phyloP scores from a whole-genome alignment of 805 yeast genomes.

The Candida michaelii region DNA sequence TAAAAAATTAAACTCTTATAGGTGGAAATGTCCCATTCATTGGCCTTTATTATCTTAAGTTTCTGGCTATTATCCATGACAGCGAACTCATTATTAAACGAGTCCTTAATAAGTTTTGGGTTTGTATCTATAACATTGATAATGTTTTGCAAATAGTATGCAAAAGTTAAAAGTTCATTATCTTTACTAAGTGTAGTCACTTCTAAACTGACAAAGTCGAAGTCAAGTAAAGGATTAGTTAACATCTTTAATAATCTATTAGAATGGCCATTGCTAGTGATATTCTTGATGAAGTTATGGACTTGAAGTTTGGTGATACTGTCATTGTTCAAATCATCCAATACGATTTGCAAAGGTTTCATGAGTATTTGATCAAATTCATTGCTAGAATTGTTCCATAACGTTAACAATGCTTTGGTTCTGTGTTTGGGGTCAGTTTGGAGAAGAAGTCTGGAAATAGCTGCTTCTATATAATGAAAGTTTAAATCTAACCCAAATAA shows the following conservation, averaged over 20 bases:
- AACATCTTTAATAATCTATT: constrained; percentile 61
- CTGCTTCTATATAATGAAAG: constrained; percentile 68
- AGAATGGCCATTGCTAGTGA: constrained; percentile 49
- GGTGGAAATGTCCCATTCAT: constrained; percentile 55
- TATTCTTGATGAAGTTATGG: constrained; percentile 14
- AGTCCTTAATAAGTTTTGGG: constrained; percentile 40
- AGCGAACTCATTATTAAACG: constrained; percentile 58
- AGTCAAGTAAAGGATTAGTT: constrained; percentile 51
- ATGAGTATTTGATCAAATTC: constrained; percentile 52
- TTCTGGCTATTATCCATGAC: constrained; percentile 49
- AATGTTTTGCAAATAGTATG: constrained; percentile 59
- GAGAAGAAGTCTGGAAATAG: constrained; percentile 57
- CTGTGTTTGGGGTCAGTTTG: constrained; percentile 33
- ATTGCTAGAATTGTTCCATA: constrained; percentile 76
- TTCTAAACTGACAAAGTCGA: constrained; percentile 32
- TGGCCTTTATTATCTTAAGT: constrained; percentile 39
- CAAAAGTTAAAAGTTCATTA: constrained; percentile 64
- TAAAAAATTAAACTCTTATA: constrained; percentile 57
- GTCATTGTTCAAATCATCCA: constrained; percentile 55
- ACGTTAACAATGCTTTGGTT: constrained; percentile 54
- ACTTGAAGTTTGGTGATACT: constrained; percentile 12
- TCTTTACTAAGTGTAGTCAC: constrained; percentile 28
- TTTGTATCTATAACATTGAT: constrained; percentile 52
- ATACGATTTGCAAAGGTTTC: constrained; percentile 63
- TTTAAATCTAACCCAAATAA: constrained; percentile 62